These are phyloP conservation scores for Hibiscus mutabilis DNA, from an alignment of 345 rosid species.

Conservation along the genomic window DNA sequence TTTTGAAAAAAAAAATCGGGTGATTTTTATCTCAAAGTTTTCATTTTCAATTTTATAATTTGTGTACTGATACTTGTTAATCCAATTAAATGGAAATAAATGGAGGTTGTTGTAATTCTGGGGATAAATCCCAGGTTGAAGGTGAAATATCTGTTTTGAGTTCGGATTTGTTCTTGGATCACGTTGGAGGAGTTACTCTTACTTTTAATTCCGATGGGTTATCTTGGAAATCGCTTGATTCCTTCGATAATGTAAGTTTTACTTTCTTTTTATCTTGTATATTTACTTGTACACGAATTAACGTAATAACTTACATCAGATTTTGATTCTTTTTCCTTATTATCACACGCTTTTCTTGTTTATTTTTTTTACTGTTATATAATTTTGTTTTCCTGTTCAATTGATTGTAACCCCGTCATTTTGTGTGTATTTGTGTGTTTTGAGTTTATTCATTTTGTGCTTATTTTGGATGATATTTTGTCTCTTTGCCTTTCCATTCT, in stretches of 20 bases:
- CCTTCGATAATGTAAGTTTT: conserved; percentile 43
- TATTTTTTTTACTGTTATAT: too few relatives aligned
- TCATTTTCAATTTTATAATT: neutral
- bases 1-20: neutral
- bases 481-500: neutral
- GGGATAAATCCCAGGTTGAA: conserved; percentile 16
- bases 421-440: too few relatives aligned
- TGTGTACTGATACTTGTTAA: neutral
- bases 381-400: neutral
- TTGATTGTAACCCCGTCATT: neutral
- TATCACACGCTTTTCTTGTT: neutral
- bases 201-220: conserved; percentile 49
- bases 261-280: neutral
- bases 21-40: neutral
- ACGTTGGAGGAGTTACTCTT: conserved; percentile 52
- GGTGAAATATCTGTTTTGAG: conserved; percentile 24
- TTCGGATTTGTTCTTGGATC: conserved; percentile 34
- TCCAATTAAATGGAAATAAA: conserved; percentile 18
- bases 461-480: neutral
- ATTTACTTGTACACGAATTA: neutral
- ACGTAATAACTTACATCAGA: neutral
- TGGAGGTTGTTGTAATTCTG: conserved; percentile 4
- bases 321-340: neutral
- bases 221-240: conserved; percentile 54
- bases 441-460: neutral